A percentile compares a stretch with the other conserved stretches of the same genome.
These are phyloP conservation scores for Saccharomycopsis amapae DNA, from an alignment of 805 yeast genomes.

Conservation along the genomic window DNA sequence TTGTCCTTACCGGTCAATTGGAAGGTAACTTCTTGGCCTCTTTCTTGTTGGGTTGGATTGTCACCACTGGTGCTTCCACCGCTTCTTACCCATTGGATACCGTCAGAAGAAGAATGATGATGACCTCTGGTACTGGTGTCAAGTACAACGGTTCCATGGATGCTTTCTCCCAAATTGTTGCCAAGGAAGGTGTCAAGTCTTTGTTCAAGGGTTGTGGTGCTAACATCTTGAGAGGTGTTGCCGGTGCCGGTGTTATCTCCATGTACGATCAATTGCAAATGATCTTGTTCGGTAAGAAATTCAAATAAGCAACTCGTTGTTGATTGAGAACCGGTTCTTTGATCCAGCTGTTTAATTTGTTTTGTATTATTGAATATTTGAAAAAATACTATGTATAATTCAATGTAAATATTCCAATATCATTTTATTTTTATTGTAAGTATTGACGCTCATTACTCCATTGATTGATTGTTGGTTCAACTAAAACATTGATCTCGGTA, in stretches of 20 bases:
- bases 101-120: conserved; percentile 99
- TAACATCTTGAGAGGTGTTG: conserved; percentile 99
- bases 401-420: conserved; percentile 3
- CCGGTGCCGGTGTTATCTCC: conserved; percentile 99
- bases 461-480: too few species aligned
- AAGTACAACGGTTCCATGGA: conserved; percentile 94
- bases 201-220: conserved; percentile 99
- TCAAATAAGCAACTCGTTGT: conserved; percentile 44
- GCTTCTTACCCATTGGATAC: conserved; percentile 99
- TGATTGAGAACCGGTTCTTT: not conserved
- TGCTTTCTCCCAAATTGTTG: conserved; percentile 85
- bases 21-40: conserved; percentile 94
- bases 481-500: too few species aligned
- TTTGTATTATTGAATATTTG: not conserved
- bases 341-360: not conserved
- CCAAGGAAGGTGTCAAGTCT: conserved; percentile 90
- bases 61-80: conserved; percentile 97
- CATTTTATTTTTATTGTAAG: too few species aligned
- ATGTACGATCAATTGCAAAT: conserved; percentile 95
- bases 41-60: conserved; percentile 95
- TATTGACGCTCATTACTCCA: too few species aligned
- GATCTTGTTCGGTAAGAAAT: conserved; percentile 93
- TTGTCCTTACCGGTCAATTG: conserved; percentile 86
- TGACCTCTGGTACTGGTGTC: conserved; percentile 98
- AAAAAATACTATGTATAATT: too few species aligned